Evolutionary conservation across 2,329 filamentous ascomycete genomes (phyloP), one percentile per base, ranked within the genome.

Genomic region (Emmonsia crescens): DNA sequence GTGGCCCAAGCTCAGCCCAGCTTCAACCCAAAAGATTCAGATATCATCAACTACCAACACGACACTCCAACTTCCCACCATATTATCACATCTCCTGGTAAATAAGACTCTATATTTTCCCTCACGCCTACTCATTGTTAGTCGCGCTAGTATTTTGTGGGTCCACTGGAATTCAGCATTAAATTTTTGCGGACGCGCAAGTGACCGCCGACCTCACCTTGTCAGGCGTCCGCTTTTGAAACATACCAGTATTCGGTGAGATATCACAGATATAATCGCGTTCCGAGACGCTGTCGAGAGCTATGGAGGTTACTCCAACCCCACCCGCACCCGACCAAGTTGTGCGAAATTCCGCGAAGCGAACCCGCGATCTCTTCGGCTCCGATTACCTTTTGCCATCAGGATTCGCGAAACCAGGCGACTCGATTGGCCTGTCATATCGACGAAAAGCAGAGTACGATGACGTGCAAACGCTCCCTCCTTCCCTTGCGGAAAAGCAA

Each of bases 401-500:
- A 48, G 72, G 77, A 31, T 76, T 78, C 21, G 74, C 76, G 42
- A 68, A 68, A n/a, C 19, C 19, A 60, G 72, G 74, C 61, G 75
- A 74, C 31, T 75, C 75, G 38, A 77, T 79, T 63, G 73, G 75
- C 38, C 68, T 76, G 29, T 78, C 76, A 48, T 79, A 78, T 68
- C 72, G 77, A 65, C 69, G 76, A 62, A 77, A 76, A 71, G 71
- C 70, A 61, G 91, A 96, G 77, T 96, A 96, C 75, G 83, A 86
- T 68, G 80, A 86, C 70, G 87, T 94, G 27, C 84, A 85, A 71
- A 87, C 88, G 64, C 81, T 96, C 2, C 92, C 92, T 5, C 84
- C 87, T 27, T 84, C 84, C 1, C 81, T 96, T 24, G 89, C 89
- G 42, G 87, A 89, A 27, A 94, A 92, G 72, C 88, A 92, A 74